Evolutionary conservation across 2,329 filamentous ascomycete species (phyloP).

Genomic region (Exophiala oligosperma): DNA sequence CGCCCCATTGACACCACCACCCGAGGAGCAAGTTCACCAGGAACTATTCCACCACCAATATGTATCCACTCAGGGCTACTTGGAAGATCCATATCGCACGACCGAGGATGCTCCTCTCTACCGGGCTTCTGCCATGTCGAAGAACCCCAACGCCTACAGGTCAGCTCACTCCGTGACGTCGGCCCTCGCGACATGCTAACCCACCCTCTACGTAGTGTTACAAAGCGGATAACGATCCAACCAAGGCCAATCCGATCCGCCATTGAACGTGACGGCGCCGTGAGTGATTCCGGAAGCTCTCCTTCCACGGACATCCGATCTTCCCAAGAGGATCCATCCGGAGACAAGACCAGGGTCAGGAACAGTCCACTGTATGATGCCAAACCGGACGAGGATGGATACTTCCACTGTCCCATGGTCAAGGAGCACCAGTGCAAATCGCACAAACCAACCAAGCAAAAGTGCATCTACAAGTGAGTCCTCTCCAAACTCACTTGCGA

Average conservation of each 20-base stretch:
- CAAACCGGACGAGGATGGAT: constrained; percentile 59
- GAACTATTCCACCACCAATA: constrained; percentile 6
- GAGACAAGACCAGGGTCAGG: constrained; percentile 26
- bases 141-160: constrained; percentile 11
- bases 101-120: constrained; percentile 9
- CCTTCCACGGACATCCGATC: constrained; percentile 5
- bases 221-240: constrained; percentile 8
- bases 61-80: constrained; percentile 11
- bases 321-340: constrained; percentile 20
- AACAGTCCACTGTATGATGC: constrained; percentile 27
- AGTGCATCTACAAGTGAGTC: constrained; percentile 97
- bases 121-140: constrained; percentile 4
- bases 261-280: constrained; percentile 22
- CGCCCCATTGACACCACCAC: constrained; percentile 16
- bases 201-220: constrained; percentile 6
- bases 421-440: constrained; percentile 65
- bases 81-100: constrained; percentile 7
- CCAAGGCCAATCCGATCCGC: constrained; percentile 28
- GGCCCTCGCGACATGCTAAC: constrained; percentile 1
- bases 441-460: constrained; percentile 92
- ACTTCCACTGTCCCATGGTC: constrained; percentile 92
- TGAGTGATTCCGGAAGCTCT: constrained; percentile 8
- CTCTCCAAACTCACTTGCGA: not conserved
- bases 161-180: constrained; percentile 8
- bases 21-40: constrained; percentile 21